phyloP scores from a whole-genome alignment of 345 rosid genomes.

The Heritiera fomes region DNA sequence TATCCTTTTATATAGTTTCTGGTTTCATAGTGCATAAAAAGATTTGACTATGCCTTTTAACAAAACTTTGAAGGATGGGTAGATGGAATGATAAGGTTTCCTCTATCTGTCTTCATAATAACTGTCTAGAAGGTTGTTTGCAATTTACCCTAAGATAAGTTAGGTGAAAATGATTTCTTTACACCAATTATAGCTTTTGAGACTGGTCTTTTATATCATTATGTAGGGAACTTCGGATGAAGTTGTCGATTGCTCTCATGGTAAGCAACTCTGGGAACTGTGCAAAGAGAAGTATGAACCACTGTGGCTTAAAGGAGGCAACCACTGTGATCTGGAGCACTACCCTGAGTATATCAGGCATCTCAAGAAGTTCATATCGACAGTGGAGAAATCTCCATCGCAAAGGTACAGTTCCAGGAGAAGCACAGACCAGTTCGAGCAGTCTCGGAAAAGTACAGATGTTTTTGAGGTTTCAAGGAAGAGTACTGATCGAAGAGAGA shows the following conservation, averaged over 20 bases:
- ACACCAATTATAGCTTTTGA: background rate
- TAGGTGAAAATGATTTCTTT: background rate
- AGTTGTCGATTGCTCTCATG: conserved; percentile 93
- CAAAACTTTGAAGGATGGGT: no score
- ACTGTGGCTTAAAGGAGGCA: conserved; percentile 93
- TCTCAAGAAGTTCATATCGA: conserved; percentile 85
- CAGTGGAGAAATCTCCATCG: conserved; percentile 80
- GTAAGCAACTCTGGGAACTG: conserved; percentile 93
- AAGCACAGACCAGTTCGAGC: conserved; percentile 61
- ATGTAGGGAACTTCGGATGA: conserved; percentile 95
- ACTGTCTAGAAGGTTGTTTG: background rate
- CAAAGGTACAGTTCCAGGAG: conserved; percentile 66
- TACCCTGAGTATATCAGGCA: conserved; percentile 88
- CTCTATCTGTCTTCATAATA: background rate
- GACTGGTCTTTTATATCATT: background rate
- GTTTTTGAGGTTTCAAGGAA: conserved; percentile 65
- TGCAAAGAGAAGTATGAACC: conserved; percentile 93
- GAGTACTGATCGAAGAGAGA: conserved; percentile 84
- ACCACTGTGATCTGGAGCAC: conserved; percentile 85
- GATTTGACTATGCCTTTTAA: no score
- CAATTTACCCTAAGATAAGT: background rate
- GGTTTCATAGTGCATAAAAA: no score
- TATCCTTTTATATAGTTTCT: no score
- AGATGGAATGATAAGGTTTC: background rate
- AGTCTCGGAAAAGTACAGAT: conserved; percentile 60